A percentile compares a stretch with the other conserved stretches of the same genome.
phyloP scores from a whole-genome alignment of 306 rosid species.

The Luffa acutangula region DNA sequence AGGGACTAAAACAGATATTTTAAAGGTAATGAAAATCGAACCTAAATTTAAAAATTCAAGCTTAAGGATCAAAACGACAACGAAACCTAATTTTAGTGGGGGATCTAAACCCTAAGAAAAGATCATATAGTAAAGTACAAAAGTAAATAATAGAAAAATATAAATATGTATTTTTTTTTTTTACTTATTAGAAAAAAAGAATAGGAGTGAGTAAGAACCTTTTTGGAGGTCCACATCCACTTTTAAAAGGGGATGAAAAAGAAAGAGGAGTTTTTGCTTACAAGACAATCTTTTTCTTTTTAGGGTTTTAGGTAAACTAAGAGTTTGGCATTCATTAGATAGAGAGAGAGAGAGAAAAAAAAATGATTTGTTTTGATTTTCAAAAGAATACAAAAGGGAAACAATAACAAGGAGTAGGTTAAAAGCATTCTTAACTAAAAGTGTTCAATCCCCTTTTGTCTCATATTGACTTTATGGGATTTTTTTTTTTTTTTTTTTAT shows the following conservation, averaged over 20 bases:
- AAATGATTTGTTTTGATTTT: background rate
- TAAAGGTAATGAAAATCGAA: too few species aligned
- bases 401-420: slow-evolving; percentile 2
- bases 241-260: background rate
- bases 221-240: background rate
- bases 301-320: slow-evolving; percentile 7
- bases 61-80: too few species aligned
- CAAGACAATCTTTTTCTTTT: slow-evolving; percentile 1
- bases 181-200: background rate
- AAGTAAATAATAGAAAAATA: background rate
- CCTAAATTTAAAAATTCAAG: too few species aligned
- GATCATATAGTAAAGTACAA: background rate
- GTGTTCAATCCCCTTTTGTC: background rate
- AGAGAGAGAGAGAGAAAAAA: background rate
- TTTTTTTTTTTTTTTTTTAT: background rate
- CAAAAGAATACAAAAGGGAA: background rate
- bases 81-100: background rate
- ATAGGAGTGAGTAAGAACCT: background rate
- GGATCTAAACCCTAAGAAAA: background rate
- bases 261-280: background rate
- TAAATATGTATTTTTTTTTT: background rate
- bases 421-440: slow-evolving; percentile 7
- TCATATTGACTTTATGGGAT: background rate
- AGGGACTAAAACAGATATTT: background rate
- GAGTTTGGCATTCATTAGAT: slow-evolving; percentile 1